A percentile compares a stretch with the other conserved stretches of the same genome.
These are phyloP conservation scores for Ophiocordyceps camponoti-floridani DNA, from an alignment of 2,329 filamentous ascomycete species.

Conservation along the genomic window DNA sequence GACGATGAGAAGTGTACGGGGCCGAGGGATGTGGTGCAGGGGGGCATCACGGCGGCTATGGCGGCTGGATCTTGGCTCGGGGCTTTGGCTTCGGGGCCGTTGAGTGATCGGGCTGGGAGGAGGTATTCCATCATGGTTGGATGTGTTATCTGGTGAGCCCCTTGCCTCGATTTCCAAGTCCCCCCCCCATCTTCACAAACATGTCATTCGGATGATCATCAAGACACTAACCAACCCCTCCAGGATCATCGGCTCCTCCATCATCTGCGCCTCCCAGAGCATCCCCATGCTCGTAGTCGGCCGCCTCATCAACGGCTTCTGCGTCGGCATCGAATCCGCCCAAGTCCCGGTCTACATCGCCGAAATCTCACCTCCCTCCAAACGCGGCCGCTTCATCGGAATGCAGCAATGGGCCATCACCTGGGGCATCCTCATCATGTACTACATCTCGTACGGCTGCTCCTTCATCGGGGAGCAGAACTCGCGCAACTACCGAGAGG, in stretches of 20 bases:
- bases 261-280: slow-evolving; percentile 26
- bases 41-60: slow-evolving; percentile 32
- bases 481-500: slow-evolving; percentile 19
- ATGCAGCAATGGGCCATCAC: slow-evolving; percentile 62
- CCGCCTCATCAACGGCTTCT: slow-evolving; percentile 46
- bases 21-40: slow-evolving; percentile 23
- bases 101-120: slow-evolving; percentile 30
- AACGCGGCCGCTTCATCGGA: slow-evolving; percentile 48
- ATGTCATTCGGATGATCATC: too few relatives aligned
- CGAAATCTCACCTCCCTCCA: slow-evolving; percentile 38
- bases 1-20: slow-evolving; percentile 13
- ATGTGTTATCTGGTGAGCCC: slow-evolving; percentile 28
- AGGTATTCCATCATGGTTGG: slow-evolving; percentile 33
- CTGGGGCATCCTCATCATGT: slow-evolving; percentile 48
- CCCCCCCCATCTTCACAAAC: too few relatives aligned
- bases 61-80: slow-evolving; percentile 33
- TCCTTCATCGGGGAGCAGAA: slow-evolving; percentile 30
- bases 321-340: slow-evolving; percentile 46
- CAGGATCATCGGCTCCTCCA: slow-evolving; percentile 29
- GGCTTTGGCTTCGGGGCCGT: slow-evolving; percentile 25
- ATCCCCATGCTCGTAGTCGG: slow-evolving; percentile 33
- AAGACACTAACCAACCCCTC: background rate
- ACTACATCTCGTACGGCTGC: slow-evolving; percentile 48
- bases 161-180: too few relatives aligned
- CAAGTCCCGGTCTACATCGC: slow-evolving; percentile 56